Evolutionary conservation across 2,329 filamentous ascomycete genomes (phyloP), one percentile per base, ranked within the genome.

Genomic region (Aspergillus cejpii): DNA sequence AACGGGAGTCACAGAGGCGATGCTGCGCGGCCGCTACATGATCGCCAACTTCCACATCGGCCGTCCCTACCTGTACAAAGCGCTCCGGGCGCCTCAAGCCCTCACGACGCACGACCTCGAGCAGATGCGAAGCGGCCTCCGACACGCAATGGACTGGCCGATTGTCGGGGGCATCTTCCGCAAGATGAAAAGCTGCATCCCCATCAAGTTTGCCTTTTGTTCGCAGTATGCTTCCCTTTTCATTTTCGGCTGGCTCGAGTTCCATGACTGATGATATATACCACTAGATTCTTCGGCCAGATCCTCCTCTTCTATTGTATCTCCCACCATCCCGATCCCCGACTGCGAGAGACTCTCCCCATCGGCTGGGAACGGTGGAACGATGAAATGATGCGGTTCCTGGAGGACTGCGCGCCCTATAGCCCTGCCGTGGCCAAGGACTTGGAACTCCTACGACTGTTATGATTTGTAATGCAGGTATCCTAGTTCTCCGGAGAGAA

Each of bases 101-200:
- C 52, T 70, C 11, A 65, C 62, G n/a, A 63, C 68, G 7, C 60
- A 68, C 20, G 67, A 70, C 44, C 51, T 68, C 14, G 65, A 65
- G 40, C 64, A 70, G 41, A 62, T 69, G 38, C 59, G 59, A 28
- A 62, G 59, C 42, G 64, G 67, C 8, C 57, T 70, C 2, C 61
- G 56, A 11, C 63, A 68, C 41, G 67, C 67, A 10, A 69, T 70
- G 65, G 59, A 69, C 39, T 70, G 67, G 67, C 67, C 67, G 6
- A 52, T 69, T 2, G 58, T 61, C 1, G 56, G 61, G 21, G 66
- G 66, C 11, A 58, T 68, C n/a, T 69, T 69, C 45, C 52, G 57
- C 10, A 58, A 58, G 19, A 70, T 70, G 67, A 69, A 63, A 44
- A 68, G 63, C 37, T 70, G 67, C 37, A 67, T 69, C 36, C 67